Base-by-base conservation (phyloP, 2,329 filamentous ascomycete species). In the Botrytis paeoniae region DNA sequence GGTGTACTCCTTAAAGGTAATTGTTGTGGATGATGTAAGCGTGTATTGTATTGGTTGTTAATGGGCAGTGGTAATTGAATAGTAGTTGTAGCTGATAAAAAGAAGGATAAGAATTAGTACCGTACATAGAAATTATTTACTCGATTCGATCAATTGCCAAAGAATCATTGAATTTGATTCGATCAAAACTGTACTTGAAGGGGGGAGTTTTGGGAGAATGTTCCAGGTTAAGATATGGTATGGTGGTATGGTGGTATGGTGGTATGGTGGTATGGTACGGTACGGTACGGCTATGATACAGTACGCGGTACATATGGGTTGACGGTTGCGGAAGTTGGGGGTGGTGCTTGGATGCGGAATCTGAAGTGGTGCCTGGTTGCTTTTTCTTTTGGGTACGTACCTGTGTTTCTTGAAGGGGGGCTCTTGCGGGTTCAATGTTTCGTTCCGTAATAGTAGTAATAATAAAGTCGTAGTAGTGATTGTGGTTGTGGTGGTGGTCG, bases 341-440 rank as follows among this genome's bases (percentile, higher is more conserved):
- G 35, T 48, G 63, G 22, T 41, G 63, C 41, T 41, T 63, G 62
- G 43, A 25, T 65, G 62, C 41, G 62, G 62, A 65, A 35, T 65
- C 18, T 9, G 41, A 65, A 32, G 62, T 65, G 29, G 41, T 65
- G 41, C 41, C 32, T 32, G 41, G 62, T 64, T 64, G 41, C 62
- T 64, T 64, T 48, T 65, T 48, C 25, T n/a, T 45, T 61, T 25
- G 9, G 41, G 62, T 65, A 65, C 62, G 41, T 65, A 65, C 62
- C 41, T 65, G 8, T 65, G 8, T 65, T 65, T 65, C 12, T 32
- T 48, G 51, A 18, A 61, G 57, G 29, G 59, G 29, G 32, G 59
- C 32, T 62, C 60, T 62, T n/a, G 35, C 35, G 59, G 3, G 25
- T 39, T n/a, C 8, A 5, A 41, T 29, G n/a, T 29, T 12, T 43